These are phyloP conservation scores for Plenodomus tracheiphilus DNA, from an alignment of 2,329 filamentous ascomycete species.

Conservation along the genomic window DNA sequence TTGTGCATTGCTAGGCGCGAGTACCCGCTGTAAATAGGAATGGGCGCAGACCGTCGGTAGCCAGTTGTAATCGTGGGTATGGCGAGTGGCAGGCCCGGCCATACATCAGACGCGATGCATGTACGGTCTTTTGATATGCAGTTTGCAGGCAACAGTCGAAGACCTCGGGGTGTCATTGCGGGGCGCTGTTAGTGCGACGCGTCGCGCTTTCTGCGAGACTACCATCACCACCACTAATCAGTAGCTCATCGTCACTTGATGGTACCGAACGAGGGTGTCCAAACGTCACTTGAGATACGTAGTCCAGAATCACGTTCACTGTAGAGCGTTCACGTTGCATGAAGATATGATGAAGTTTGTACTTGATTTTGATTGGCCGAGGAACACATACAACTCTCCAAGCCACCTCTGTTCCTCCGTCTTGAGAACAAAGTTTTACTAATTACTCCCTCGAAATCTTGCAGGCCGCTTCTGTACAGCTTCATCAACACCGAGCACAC, in stretches of 20 bases:
- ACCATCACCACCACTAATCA: too few species aligned
- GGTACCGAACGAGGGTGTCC: too few species aligned
- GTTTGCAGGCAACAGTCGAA: not conserved
- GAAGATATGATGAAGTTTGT: too few species aligned
- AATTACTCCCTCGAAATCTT: constrained; percentile 23
- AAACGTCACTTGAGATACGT: too few species aligned
- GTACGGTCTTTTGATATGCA: not conserved
- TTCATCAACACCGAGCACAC: constrained; percentile 18
- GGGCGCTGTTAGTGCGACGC: not conserved
- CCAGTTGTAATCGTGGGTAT: not conserved
- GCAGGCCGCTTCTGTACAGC: constrained; percentile 20
- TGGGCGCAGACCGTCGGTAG: not conserved
- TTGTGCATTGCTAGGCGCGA: not conserved
- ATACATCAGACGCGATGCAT: not conserved
- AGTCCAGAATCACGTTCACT: too few species aligned
- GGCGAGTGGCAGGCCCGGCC: not conserved
- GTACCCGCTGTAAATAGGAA: not conserved
- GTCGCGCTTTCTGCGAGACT: not conserved
- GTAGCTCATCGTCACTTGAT: too few species aligned
- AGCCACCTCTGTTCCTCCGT: constrained; percentile 27
- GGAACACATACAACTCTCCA: constrained; percentile 24
- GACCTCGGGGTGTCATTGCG: not conserved
- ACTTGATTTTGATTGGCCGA: not conserved
- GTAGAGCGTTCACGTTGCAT: too few species aligned
- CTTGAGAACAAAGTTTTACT: constrained; percentile 33